Conservation (phyloP, 2,329 filamentous ascomycete genomes). For the Sporothrix schenckii region DNA sequence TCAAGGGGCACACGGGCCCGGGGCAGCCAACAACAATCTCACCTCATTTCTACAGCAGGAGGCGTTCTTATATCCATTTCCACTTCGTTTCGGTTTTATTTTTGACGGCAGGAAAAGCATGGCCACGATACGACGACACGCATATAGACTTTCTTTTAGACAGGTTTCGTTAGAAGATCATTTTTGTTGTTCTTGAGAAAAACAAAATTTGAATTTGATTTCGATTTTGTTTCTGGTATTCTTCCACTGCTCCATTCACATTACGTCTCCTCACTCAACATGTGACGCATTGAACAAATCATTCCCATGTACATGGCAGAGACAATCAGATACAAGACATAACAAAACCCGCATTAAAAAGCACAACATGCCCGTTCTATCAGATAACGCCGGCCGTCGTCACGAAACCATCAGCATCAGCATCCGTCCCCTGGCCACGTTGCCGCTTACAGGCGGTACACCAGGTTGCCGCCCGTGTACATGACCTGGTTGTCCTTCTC, state of each 20-base stretch:
- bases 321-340: not conserved
- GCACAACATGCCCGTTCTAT: conserved; percentile 20
- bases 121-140: conserved; percentile 4
- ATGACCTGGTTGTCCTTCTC: conserved; percentile 88
- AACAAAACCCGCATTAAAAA: conserved; percentile 1
- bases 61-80: not conserved
- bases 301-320: conserved; percentile 9
- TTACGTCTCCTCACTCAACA: not conserved
- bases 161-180: not conserved
- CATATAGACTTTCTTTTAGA: conserved; percentile 15
- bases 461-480: conserved; percentile 68
- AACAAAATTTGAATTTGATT: not conserved
- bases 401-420: not conserved
- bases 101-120: not conserved
- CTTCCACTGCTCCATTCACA: conserved; percentile 1
- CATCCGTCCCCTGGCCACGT: not conserved
- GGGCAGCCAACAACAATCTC: not conserved
- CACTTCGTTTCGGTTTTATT: conserved; percentile 12
- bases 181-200: not conserved
- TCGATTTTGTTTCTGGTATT: not conserved
- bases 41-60: not conserved
- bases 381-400: conserved; percentile 29
- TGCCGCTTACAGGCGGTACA: conserved; percentile 66
- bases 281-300: not conserved
- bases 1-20: too few species aligned